phyloP scores from a whole-genome alignment of 2,329 filamentous ascomycete genomes.

The Sporothrix euskadiensis region DNA sequence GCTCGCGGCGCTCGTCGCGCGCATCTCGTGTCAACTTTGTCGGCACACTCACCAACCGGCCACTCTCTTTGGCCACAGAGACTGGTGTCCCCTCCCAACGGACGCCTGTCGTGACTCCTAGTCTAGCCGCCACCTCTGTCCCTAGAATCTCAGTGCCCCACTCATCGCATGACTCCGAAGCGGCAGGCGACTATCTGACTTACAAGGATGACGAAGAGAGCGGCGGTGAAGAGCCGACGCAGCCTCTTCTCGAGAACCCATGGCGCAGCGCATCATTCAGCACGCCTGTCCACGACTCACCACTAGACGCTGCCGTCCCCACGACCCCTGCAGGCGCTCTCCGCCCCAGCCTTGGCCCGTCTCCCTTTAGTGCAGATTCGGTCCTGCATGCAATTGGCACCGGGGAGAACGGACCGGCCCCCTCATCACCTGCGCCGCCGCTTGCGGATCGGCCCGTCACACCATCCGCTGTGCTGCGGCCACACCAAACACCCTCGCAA shows the following conservation, averaged over 20 bases:
- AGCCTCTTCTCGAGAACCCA: constrained; percentile 46
- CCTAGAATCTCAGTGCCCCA: neutral
- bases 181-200: constrained; percentile 30
- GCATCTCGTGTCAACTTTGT: constrained; percentile 51
- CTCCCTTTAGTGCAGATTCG: constrained; percentile 37
- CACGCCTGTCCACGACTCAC: neutral
- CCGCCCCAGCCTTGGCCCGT: constrained; percentile 27
- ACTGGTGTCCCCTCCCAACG: constrained; percentile 43
- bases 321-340: constrained; percentile 31
- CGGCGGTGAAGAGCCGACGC: constrained; percentile 33
- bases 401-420: neutral
- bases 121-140: neutral
- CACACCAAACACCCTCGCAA: neutral
- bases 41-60: constrained; percentile 42
- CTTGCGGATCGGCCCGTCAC: constrained; percentile 34
- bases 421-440: constrained; percentile 30
- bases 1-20: constrained; percentile 45
- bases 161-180: constrained; percentile 37
- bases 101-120: constrained; percentile 36
- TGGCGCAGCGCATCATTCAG: constrained; percentile 40
- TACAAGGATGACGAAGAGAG: constrained; percentile 19
- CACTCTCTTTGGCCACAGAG: constrained; percentile 39
- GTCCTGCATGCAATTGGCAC: constrained; percentile 29
- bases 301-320: neutral
- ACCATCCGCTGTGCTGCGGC: constrained; percentile 34